Percentiles rank a stretch among this genome's conserved stretches.
These are phyloP conservation scores for Trichoderma parareesei DNA, from an alignment of 495 filamentous ascomycete species.

Conservation along the genomic window DNA sequence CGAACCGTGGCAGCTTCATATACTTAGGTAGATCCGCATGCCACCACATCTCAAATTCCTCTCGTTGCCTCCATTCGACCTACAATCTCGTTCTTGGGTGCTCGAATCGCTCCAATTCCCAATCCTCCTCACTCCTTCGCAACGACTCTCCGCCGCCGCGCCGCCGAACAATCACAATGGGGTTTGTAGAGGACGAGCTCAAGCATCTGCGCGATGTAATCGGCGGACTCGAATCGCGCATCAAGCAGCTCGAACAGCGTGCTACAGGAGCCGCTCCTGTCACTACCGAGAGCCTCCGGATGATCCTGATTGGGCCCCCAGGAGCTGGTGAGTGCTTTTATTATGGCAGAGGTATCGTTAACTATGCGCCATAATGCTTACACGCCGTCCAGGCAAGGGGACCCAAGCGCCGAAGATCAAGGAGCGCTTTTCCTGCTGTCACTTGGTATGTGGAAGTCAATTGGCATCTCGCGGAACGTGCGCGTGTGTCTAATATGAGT, in stretches of 20 bases:
- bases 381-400: conserved; percentile 71
- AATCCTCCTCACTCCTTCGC: neutral
- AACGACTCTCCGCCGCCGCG: neutral
- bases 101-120: neutral
- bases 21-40: neutral
- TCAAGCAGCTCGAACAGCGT: conserved; percentile 65
- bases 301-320: conserved; percentile 96
- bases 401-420: conserved; percentile 97
- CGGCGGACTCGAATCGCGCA: conserved; percentile 71
- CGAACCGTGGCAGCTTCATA: neutral
- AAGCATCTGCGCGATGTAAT: conserved; percentile 70
- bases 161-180: conserved; percentile 48
- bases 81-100: neutral
- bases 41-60: neutral
- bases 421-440: conserved; percentile 93
- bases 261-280: conserved; percentile 41
- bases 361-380: conserved; percentile 7
- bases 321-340: conserved; percentile 69
- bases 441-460: conserved; percentile 61
- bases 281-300: conserved; percentile 63
- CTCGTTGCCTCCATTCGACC: neutral
- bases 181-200: conserved; percentile 73
- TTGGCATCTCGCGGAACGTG: neutral
- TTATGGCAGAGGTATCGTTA: conserved; percentile 12
- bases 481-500: neutral